Conservation (phyloP, 1,139 yeast species). For the Eremothecium coryli region DNA sequence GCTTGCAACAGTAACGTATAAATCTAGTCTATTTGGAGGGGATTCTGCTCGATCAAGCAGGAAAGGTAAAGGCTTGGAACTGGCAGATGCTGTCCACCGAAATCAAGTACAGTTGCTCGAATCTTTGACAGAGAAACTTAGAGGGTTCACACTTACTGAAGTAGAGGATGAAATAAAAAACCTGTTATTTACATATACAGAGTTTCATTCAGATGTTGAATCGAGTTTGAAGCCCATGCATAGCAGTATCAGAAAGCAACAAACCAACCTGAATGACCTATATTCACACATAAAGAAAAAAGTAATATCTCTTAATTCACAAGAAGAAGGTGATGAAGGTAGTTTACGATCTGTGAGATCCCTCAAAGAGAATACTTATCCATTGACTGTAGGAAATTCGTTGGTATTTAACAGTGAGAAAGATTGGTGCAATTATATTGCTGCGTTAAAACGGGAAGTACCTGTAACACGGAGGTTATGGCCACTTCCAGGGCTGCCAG, state of each 20-base stretch:
- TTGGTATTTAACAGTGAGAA: conserved; percentile 12
- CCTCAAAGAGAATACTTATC: conserved; percentile 5
- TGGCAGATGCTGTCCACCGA: conserved; percentile 1
- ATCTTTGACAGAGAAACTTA: conserved; percentile 2
- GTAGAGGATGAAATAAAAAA: conserved; percentile 9
- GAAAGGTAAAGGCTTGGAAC: not conserved
- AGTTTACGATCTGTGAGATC: not conserved
- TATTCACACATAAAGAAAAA: conserved; percentile 2
- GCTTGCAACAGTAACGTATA: not conserved
- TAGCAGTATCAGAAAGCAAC: conserved; percentile 1
- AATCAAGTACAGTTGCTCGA: conserved; percentile 3
- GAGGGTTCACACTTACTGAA: conserved; percentile 1
- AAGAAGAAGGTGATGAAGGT: not conserved
- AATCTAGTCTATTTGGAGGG: not conserved
- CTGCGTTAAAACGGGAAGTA: conserved; percentile 15
- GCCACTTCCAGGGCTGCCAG: conserved; percentile 24
- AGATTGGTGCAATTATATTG: conserved; percentile 17
- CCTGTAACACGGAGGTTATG: conserved; percentile 21
- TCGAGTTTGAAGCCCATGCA: conserved; percentile 3
- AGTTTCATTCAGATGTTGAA: conserved; percentile 9
- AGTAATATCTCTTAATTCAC: not conserved
- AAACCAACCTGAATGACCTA: not conserved
- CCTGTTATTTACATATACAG: conserved; percentile 7
- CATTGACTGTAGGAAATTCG: conserved; percentile 11
- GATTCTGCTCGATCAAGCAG: not conserved